phyloP scores from a whole-genome alignment of 257 asterid genomes.

The Solanum rostratum region DNA sequence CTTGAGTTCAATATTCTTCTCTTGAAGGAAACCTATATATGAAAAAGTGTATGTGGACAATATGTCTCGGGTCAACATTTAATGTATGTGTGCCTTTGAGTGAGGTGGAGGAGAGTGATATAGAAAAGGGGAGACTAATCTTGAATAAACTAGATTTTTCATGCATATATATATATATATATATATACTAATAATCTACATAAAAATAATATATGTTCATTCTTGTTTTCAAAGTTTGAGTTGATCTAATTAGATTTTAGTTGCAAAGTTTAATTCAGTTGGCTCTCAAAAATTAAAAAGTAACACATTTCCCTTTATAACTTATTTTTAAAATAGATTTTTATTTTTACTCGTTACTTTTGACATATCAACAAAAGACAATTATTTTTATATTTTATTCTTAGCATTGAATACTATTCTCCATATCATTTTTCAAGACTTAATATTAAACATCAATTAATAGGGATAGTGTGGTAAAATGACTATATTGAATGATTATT shows the following conservation, averaged over 20 bases:
- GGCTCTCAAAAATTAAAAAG: not conserved
- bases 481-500: no score
- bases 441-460: no score
- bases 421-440: no score
- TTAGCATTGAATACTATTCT: no score
- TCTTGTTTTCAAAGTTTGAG: not conserved
- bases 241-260: no score
- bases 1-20: not conserved
- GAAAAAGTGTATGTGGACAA: slow-evolving; percentile 14
- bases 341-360: no score
- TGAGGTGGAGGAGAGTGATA: not conserved
- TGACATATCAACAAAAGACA: no score
- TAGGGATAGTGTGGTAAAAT: no score
- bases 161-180: not conserved
- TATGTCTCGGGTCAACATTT: not conserved
- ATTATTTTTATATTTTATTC: no score
- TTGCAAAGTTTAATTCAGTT: not conserved
- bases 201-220: not conserved
- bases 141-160: slow-evolving; percentile 17
- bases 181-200: not conserved
- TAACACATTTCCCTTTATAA: not conserved
- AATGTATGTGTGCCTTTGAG: slow-evolving; percentile 5
- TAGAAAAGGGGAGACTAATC: not conserved
- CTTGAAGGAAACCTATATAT: not conserved
- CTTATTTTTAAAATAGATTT: no score